Conservation (phyloP, 345 rosid species). For the Eutrema japonicum region DNA sequence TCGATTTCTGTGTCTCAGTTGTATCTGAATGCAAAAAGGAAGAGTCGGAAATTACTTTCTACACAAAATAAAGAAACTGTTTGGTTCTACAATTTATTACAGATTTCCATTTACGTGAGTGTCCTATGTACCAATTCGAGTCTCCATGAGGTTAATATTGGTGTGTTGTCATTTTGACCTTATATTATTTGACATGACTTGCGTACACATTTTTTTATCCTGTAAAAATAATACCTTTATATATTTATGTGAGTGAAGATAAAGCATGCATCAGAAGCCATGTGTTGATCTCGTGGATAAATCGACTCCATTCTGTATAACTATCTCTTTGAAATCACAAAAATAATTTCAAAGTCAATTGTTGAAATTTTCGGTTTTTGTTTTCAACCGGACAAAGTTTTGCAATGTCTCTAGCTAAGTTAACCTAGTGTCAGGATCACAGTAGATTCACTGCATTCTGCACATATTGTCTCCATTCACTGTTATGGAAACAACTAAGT, state of each 20-base stretch:
- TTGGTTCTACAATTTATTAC: slow-evolving; percentile 28
- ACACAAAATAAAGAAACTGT: neutral
- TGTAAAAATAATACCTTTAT: no score
- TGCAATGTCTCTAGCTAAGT: slow-evolving; percentile 28
- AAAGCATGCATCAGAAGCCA: slow-evolving; percentile 23
- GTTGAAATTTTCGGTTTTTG: neutral
- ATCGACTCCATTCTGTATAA: neutral
- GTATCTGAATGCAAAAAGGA: slow-evolving; percentile 14
- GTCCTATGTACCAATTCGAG: slow-evolving; percentile 42
- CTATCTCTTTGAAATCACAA: neutral
- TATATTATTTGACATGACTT: slow-evolving; percentile 18
- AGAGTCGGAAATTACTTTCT: slow-evolving; percentile 20
- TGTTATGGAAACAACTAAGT: slow-evolving; percentile 13
- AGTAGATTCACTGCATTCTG: slow-evolving; percentile 29
- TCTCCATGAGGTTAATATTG: slow-evolving; percentile 27
- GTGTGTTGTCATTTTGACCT: slow-evolving; percentile 33
- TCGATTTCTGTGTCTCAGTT: slow-evolving; percentile 15
- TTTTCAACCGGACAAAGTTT: slow-evolving; percentile 15
- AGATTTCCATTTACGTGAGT: slow-evolving; percentile 37
- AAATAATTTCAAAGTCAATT: slow-evolving; percentile 17
- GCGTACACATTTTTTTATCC: neutral
- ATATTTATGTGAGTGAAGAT: slow-evolving; percentile 3
- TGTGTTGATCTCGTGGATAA: slow-evolving; percentile 33
- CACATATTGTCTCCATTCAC: slow-evolving; percentile 35
- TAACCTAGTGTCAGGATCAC: slow-evolving; percentile 35